Base-by-base conservation (phyloP, 2,329 filamentous ascomycete genomes). In the Hypoxylon sp. region DNA sequence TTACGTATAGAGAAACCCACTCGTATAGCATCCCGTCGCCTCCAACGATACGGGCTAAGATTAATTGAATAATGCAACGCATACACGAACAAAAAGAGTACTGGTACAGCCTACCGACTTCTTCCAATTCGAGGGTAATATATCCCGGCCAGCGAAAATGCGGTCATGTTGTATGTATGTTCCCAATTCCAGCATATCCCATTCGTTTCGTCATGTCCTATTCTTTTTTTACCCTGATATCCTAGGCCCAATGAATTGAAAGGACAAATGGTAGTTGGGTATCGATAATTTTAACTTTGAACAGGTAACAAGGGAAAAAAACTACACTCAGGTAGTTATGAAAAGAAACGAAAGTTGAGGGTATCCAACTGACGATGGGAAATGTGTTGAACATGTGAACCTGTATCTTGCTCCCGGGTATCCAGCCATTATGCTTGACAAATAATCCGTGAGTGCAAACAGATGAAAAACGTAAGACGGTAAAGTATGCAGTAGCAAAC, bases 201-300 rank as follows among this genome's bases (percentile, higher is more conserved):
- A 47, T 63, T 55, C 37, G 33, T 54, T n/a, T 47, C 63, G 29
- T 71, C 57, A 61, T 61, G 47, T 66, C 62, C 62, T 54, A 71
- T 68, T 70, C 61, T 68, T 68, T 62, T 71, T 62, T 71, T 63
- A 61, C 47, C 66, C 59, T 69, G 58, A 54, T 69, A 66, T 71
- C 66, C 50, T 66, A 44, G 66, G 59, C 59, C 62, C 65, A 52
- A 54, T 62, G 59, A 55, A 63, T 61, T 63, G 51, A 61, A 60
- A 69, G 53, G 62, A 60, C 52, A 54, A 66, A 69, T 44, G 52
- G 62, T 54, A 44, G 31, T 57, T 59, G 68, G 69, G 69, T 71
- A 69, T 71, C 64, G 62, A 59, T 67, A 10, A 44, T 67, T 64
- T 65, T 39, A 59, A 60, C 33, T 47, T 60, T 47, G 59, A 71